Evolutionary conservation across 169 alveolate genomes (phyloP).

Genomic region (Blepharisma undulans): DNA sequence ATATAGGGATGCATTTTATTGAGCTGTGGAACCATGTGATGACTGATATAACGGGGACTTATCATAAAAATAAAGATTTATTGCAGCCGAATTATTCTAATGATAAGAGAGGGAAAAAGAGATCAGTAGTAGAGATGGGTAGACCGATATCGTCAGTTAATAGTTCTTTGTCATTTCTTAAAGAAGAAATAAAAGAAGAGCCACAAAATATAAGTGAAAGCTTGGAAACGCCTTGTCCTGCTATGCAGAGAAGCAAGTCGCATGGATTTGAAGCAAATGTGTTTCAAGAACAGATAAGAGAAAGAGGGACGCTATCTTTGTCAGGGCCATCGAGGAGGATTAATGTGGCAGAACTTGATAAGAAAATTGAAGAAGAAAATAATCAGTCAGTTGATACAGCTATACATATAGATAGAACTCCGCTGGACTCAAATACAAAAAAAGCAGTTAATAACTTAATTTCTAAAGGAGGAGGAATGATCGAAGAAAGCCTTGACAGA

Average conservation of each 20-base stretch:
- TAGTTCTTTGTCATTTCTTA: no score
- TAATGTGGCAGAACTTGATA: neutral
- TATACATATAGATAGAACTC: no score
- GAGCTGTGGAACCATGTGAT: conserved; percentile 52
- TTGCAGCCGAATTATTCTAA: neutral
- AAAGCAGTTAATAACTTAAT: no score
- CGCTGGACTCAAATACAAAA: no score
- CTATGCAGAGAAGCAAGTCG: no score
- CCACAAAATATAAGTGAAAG: neutral
- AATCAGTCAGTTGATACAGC: neutral
- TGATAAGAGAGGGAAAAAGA: neutral
- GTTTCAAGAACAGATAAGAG: no score
- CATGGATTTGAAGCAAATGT: no score
- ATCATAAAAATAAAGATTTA: neutral
- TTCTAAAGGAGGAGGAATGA: no score
- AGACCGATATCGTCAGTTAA: no score
- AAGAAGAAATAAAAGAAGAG: neutral
- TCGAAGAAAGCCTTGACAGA: no score
- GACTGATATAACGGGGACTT: neutral
- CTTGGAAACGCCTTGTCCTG: neutral
- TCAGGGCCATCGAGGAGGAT: no score
- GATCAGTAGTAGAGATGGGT: neutral
- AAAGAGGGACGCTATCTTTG: no score
- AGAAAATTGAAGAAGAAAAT: neutral
- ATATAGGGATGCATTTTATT: conserved; percentile 81